phyloP scores from a whole-genome alignment of 1,284 basidiomycete species.

The Polyporus tsugae region DNA sequence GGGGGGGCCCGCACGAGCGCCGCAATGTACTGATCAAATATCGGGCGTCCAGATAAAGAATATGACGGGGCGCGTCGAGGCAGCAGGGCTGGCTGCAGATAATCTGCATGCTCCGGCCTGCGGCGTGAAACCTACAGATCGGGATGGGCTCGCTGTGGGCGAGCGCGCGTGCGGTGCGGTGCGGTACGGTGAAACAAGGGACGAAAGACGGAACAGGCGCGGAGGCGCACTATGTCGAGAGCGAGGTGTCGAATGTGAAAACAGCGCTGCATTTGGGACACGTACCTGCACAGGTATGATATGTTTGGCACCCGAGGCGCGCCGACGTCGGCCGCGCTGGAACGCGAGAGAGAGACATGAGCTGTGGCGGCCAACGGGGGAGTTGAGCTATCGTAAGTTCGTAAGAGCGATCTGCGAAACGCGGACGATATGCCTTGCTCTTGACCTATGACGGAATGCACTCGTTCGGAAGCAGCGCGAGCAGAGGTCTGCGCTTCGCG shows the following conservation, averaged over 20 bases:
- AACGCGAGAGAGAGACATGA: no score
- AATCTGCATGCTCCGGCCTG: constrained; percentile 5
- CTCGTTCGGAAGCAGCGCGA: not conserved
- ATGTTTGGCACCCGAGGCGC: constrained; percentile 2
- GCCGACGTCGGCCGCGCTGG: not conserved
- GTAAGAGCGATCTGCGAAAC: not conserved
- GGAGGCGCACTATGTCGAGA: not conserved
- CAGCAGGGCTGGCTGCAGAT: not conserved
- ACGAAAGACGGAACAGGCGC: not conserved
- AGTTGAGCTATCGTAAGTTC: not conserved
- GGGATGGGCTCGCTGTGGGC: not conserved
- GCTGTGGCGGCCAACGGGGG: no score
- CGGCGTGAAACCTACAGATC: not conserved
- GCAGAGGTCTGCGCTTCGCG: constrained; percentile 1
- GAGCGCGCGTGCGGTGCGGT: not conserved
- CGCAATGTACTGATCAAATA: not conserved
- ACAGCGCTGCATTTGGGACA: not conserved
- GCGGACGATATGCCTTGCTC: not conserved
- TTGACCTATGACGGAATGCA: not conserved
- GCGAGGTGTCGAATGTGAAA: not conserved
- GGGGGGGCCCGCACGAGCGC: not conserved
- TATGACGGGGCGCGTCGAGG: not conserved
- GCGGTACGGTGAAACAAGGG: not conserved
- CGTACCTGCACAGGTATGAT: not conserved
- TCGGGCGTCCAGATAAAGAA: not conserved